Evolutionary conservation across 2,329 filamentous ascomycete genomes (phyloP).

Genomic region (Macrophomina tecta): DNA sequence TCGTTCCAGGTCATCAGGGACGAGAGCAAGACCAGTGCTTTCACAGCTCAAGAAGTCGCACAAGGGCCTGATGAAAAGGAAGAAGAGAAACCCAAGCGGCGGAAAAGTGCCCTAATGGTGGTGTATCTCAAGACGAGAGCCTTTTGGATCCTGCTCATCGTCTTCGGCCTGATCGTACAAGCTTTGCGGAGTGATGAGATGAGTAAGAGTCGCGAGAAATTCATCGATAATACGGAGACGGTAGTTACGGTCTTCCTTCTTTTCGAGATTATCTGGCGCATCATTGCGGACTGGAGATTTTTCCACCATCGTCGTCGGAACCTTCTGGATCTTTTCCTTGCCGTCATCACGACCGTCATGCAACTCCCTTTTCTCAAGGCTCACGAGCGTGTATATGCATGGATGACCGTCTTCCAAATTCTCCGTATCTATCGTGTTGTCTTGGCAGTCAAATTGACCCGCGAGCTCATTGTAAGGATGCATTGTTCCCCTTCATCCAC

Average conservation of each 20-base stretch:
- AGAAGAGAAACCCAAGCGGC: conserved; percentile 45
- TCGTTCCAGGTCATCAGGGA: conserved; percentile 98
- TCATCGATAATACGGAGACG: conserved; percentile 76
- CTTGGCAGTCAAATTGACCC: conserved; percentile 83
- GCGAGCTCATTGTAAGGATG: conserved; percentile 73
- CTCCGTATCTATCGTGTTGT: conserved; percentile 91
- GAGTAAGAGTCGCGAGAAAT: conserved; percentile 62
- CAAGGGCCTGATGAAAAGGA: conserved; percentile 48
- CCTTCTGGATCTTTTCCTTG: conserved; percentile 79
- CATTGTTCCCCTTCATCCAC: not conserved
- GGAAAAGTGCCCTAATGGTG: conserved; percentile 65
- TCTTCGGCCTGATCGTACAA: conserved; percentile 79
- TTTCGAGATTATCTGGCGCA: conserved; percentile 80
- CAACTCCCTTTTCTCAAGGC: conserved; percentile 78
- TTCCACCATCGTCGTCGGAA: conserved; percentile 80
- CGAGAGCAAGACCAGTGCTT: conserved; percentile 92
- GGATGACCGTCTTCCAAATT: conserved; percentile 93
- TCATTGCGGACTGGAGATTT: conserved; percentile 77
- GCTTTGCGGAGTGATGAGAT: conserved; percentile 78
- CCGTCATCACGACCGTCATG: conserved; percentile 81
- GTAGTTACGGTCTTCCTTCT: conserved; percentile 79
- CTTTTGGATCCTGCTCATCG: conserved; percentile 82
- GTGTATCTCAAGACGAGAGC: conserved; percentile 75
- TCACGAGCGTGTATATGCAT: conserved; percentile 73
- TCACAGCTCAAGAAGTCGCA: conserved; percentile 72